Evolutionary conservation across 371 early-diverging fungal genomes (phyloP).

Genomic region (Parasitella parasitica): DNA sequence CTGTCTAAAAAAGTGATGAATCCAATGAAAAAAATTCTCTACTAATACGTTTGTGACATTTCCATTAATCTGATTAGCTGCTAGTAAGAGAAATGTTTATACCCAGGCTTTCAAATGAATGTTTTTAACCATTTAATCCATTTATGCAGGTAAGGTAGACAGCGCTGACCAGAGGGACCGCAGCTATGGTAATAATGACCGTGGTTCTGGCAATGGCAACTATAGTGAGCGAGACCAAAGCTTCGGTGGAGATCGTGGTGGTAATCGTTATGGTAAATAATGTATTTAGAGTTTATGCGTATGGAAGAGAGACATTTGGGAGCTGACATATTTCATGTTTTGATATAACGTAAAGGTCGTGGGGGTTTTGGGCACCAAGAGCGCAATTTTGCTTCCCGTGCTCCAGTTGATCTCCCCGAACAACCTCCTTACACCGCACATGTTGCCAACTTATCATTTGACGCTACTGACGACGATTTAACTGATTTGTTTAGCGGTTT

Average conservation of each 20-base stretch:
- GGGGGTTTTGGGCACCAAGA: conserved; percentile 41
- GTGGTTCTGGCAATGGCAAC: conserved; percentile 16
- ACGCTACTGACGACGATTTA: conserved; percentile 74
- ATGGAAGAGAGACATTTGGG: neutral
- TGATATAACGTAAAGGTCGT: conserved; percentile 26
- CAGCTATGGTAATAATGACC: conserved; percentile 16
- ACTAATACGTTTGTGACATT: conserved; percentile 4
- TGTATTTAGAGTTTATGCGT: neutral
- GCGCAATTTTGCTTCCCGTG: conserved; percentile 37
- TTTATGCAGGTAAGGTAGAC: conserved; percentile 19
- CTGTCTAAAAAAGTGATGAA: neutral
- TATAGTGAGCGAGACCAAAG: conserved; percentile 8
- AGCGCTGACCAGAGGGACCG: conserved; percentile 2
- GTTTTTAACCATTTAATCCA: neutral
- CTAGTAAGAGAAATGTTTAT: conserved; percentile 25
- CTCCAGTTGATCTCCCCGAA: conserved; percentile 76
- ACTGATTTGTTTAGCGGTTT: conserved; percentile 70
- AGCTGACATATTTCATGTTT: neutral
- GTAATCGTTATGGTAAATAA: neutral
- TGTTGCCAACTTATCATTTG: conserved; percentile 88
- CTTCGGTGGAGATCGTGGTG: conserved; percentile 19
- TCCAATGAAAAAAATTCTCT: neutral
- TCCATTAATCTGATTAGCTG: conserved; percentile 24
- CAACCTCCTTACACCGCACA: conserved; percentile 86
- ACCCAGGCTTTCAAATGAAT: neutral